Evolutionary conservation across 1,284 basidiomycete genomes (phyloP).

Genomic region (Melampsora americana): DNA sequence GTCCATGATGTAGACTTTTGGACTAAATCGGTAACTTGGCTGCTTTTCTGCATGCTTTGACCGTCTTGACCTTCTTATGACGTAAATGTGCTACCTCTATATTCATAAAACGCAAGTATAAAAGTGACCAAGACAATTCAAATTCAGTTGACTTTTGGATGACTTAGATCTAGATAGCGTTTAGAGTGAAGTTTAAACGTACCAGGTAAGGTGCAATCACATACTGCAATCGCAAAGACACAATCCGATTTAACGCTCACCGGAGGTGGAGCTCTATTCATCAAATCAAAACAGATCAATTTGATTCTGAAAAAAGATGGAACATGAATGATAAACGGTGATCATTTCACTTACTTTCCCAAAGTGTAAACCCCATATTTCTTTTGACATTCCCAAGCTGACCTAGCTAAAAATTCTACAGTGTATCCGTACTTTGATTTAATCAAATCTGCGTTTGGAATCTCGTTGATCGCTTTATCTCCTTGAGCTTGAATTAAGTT

Average conservation of each 20-base stretch:
- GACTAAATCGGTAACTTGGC: conserved; percentile 28
- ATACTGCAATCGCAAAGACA: conserved; percentile 35
- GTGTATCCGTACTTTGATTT: conserved; percentile 43
- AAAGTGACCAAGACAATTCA: not conserved
- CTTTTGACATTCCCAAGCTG: conserved; percentile 44
- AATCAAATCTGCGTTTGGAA: conserved; percentile 30
- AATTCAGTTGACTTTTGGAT: not conserved
- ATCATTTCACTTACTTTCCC: conserved; percentile 5
- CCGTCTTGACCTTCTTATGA: conserved; percentile 31
- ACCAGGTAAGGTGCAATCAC: conserved; percentile 42
- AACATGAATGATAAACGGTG: no score
- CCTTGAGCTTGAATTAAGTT: conserved; percentile 38
- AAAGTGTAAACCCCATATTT: conserved; percentile 38
- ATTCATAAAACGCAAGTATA: not conserved
- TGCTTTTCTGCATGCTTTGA: conserved; percentile 32
- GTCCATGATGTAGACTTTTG: no score
- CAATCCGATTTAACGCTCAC: conserved; percentile 22
- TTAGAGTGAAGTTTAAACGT: not conserved
- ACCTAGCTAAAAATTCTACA: conserved; percentile 24
- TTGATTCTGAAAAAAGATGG: not conserved
- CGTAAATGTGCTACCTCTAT: conserved; percentile 30
- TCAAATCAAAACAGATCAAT: not conserved
- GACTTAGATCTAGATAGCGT: not conserved
- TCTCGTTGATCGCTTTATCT: conserved; percentile 37
- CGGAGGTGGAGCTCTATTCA: conserved; percentile 37